Conservation (phyloP, 2,329 filamentous ascomycete genomes). For the Thelonectria rubi region DNA sequence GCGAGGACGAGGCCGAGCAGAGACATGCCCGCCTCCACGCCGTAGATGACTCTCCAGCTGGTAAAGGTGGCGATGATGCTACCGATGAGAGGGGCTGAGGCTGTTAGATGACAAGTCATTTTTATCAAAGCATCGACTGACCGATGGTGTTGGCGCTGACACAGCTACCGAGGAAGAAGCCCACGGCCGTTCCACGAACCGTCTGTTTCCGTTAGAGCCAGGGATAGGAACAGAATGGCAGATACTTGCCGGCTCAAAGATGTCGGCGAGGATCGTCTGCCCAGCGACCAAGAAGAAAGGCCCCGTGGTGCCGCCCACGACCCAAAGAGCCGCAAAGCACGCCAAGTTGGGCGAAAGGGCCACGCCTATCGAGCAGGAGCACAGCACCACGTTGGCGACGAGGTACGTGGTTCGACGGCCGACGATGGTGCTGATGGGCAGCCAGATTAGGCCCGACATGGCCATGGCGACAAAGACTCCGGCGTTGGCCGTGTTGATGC, state of each 20-base stretch:
- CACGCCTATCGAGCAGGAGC: constrained; percentile 37
- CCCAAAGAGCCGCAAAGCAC: constrained; percentile 36
- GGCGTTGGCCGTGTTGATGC: constrained; percentile 37
- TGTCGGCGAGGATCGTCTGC: constrained; percentile 40
- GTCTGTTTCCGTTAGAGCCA: constrained; percentile 25
- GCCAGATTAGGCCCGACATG: constrained; percentile 38
- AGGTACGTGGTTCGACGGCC: constrained; percentile 38
- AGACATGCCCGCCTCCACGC: constrained; percentile 40
- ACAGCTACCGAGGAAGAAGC: constrained; percentile 40
- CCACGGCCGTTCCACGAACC: constrained; percentile 38
- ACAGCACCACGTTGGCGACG: constrained; percentile 37
- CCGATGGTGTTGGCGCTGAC: constrained; percentile 40
- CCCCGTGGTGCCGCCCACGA: constrained; percentile 39
- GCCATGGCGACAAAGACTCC: constrained; percentile 40
- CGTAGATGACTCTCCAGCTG: constrained; percentile 43
- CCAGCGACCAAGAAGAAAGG: constrained; percentile 41
- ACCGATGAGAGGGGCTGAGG: constrained; percentile 35
- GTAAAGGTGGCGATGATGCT: constrained; percentile 42
- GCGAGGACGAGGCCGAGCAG: constrained; percentile 37
- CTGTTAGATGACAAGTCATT: not conserved
- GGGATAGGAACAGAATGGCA: not conserved
- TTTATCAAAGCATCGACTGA: constrained; percentile 11
- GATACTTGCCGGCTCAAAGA: constrained; percentile 38
- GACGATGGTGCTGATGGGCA: constrained; percentile 39
- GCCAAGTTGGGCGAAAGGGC: constrained; percentile 34